Evolutionary conservation across 2,329 filamentous ascomycete genomes (phyloP), one percentile per base, ranked within the genome.

Genomic region (Orbilia javanica): DNA sequence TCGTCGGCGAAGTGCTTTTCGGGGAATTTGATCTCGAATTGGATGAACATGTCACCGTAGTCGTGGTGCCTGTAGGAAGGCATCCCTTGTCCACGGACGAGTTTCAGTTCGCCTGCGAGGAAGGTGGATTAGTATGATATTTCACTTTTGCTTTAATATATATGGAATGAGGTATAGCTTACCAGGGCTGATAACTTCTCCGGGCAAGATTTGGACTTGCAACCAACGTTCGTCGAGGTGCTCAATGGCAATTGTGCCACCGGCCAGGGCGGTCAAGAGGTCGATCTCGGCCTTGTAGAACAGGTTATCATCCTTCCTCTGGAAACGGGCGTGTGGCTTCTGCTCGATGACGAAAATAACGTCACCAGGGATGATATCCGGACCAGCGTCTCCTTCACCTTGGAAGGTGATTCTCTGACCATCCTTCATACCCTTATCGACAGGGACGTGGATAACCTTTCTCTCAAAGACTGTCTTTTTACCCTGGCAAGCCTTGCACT

Each of bases 301-400:
- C 18, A 99, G 88, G 83, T 99, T 95, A 83, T 99, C 96, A 31
- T 96, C 94, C 85, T 96, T 97, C 82, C 96, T 92, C 84, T 95
- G 94, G 88, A 99, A 99, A 80, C 96, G 91, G 29, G 91, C 80
- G 85, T 99, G 96, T n/a, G 94, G 94, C 89, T 99, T 99, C 88
- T 98, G 94, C 86, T 98, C 95, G 80, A 99, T 98, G 87, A 98
- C 94, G 84, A 99, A 99, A 79, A 97, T 92, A 73, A 99, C 96
- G 83, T 99, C 96, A 81, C 96, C 96, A 15, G 96, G 92, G 84
- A 97, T 89, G 66, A 97, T 92, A 80, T 94, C 95, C 20, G 96
- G 96, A 73, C 94, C 90, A 84, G 98, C 96, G 84, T 99, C 96
- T 85, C 96, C 96, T 85, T 99, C 96, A 74, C 96, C 96, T 72